Conservation (phyloP, 306 rosid species). For the Hylodesmum podocarpum region DNA sequence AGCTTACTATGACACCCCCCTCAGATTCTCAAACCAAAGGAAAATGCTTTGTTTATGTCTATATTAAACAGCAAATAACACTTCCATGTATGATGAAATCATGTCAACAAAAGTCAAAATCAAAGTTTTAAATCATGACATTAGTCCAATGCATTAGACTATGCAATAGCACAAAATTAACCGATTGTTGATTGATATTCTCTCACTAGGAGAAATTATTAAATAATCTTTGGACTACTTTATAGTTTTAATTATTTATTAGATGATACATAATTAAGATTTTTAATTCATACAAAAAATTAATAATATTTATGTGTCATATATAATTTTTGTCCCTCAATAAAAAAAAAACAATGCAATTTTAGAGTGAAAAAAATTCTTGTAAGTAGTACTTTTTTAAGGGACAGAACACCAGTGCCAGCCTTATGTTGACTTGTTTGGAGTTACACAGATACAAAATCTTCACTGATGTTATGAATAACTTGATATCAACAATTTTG, state of each 20-base stretch:
- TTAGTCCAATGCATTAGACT: not conserved
- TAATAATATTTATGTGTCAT: too few species aligned
- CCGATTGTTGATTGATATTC: too few species aligned
- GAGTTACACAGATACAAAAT: not conserved
- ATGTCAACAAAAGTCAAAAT: not conserved
- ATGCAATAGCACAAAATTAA: not conserved
- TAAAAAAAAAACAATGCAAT: too few species aligned
- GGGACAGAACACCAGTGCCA: not conserved
- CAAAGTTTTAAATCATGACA: not conserved
- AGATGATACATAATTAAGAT: too few species aligned
- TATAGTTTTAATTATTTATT: too few species aligned
- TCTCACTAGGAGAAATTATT: too few species aligned
- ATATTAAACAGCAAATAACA: not conserved
- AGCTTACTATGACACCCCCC: not conserved
- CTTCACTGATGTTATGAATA: not conserved
- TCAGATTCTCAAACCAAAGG: not conserved
- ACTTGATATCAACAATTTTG: not conserved
- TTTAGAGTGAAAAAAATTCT: too few species aligned
- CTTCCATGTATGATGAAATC: not conserved
- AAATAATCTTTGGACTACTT: too few species aligned
- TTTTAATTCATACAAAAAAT: too few species aligned
- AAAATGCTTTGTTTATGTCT: not conserved
- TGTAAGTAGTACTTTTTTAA: too few species aligned
- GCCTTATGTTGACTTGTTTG: too few species aligned
- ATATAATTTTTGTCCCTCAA: too few species aligned